Percentiles rank a stretch among this genome's conserved stretches.
Conservation (phyloP, 2,329 filamentous ascomycete species). For the Alternaria panax region DNA sequence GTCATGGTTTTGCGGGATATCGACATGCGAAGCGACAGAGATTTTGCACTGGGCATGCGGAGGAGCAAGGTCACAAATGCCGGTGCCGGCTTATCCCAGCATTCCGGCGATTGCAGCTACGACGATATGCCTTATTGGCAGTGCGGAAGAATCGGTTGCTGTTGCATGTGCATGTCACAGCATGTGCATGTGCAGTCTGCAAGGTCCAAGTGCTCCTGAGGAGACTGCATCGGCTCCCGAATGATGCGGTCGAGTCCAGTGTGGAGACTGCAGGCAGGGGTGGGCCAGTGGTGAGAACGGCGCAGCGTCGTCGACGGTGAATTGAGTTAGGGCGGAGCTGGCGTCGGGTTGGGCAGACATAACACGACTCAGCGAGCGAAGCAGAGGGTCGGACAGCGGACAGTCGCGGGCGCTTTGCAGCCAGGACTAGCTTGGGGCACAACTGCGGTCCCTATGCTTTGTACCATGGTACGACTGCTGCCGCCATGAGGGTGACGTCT, state of each 20-base stretch:
- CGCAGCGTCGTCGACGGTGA: background rate
- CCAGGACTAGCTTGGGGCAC: constrained; percentile 16
- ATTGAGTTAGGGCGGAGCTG: constrained; percentile 16
- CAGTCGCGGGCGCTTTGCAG: constrained; percentile 10
- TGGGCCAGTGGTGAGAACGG: background rate
- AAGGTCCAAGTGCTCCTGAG: constrained; percentile 15
- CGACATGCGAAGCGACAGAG: constrained; percentile 9
- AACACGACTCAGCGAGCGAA: constrained; percentile 16
- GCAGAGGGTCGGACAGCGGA: constrained; percentile 19
- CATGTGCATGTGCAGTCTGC: constrained; percentile 22
- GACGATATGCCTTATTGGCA: constrained; percentile 39
- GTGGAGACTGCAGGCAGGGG: constrained; percentile 16
- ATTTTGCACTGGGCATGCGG: constrained; percentile 12
- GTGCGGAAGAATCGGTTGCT: constrained; percentile 27
- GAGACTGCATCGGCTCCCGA: constrained; percentile 21
- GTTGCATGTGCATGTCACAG: constrained; percentile 25
- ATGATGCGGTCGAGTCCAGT: constrained; percentile 5
- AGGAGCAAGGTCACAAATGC: background rate
- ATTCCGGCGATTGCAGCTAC: constrained; percentile 15
- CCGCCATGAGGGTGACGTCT: constrained; percentile 16
- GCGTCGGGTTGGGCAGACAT: constrained; percentile 16
- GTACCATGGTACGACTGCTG: constrained; percentile 18
- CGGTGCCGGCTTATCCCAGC: constrained; percentile 21
- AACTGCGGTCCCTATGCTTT: constrained; percentile 15
- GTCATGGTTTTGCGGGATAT: background rate